phyloP scores from a whole-genome alignment of 2,329 filamentous ascomycete species.

The Aureobasidium sp. region DNA sequence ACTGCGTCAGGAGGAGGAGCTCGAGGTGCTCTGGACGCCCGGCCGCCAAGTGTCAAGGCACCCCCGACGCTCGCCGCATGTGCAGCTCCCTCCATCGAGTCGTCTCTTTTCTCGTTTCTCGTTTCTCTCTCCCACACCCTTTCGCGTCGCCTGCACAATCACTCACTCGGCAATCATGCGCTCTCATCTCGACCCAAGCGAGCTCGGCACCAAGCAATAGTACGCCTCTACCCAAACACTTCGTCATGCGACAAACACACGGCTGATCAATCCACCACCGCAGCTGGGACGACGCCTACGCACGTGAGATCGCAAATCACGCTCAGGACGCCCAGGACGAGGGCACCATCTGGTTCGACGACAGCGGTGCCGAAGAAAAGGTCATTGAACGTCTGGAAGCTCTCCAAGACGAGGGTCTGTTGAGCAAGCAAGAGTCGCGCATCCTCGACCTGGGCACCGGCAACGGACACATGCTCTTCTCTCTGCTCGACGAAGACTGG shows the following conservation, averaged over 20 bases:
- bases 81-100: neutral
- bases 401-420: conserved; percentile 46
- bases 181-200: conserved; percentile 38
- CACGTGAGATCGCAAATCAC: conserved; percentile 64
- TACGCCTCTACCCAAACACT: conserved; percentile 41
- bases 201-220: conserved; percentile 88
- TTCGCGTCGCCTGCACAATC: neutral
- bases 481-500: conserved; percentile 64
- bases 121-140: neutral
- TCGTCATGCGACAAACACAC: conserved; percentile 7
- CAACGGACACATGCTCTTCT: conserved; percentile 85
- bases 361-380: conserved; percentile 79
- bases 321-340: conserved; percentile 65
- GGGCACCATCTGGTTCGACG: conserved; percentile 94
- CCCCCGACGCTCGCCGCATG: conserved; percentile 4
- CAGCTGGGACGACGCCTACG: conserved; percentile 60
- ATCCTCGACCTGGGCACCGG: conserved; percentile 89
- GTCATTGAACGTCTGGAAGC: conserved; percentile 56
- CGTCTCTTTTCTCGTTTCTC: neutral
- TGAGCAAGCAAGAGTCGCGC: conserved; percentile 42
- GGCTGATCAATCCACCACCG: conserved; percentile 6
- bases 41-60: too few relatives aligned
- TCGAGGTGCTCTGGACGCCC: too few relatives aligned
- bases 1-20: conserved; percentile 3
- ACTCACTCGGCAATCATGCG: conserved; percentile 4